Evolutionary conservation across 108 stramenopile genomes (phyloP), one percentile per base, ranked within the genome.

Genomic region (Nitzschia palea): DNA sequence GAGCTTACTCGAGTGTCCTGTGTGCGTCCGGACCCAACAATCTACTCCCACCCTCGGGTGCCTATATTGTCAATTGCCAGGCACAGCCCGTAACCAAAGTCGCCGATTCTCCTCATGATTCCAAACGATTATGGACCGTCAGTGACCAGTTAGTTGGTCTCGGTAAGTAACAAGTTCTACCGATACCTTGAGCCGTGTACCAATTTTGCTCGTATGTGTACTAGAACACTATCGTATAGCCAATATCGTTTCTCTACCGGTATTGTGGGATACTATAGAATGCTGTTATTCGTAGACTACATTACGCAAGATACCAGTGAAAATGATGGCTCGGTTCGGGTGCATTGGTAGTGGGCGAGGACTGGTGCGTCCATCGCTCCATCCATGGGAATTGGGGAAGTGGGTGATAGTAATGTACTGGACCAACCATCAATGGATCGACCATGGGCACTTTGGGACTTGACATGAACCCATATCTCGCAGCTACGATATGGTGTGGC

Each of bases 1-100:
- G 95, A 31, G 95, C 95, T 9, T 96, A 88, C 62, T 85, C 83
- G 18, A 87, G 72, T n/a, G 84, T 93, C 9, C 68, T 60, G 63
- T 82, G 80, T 55, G 86, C 85, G 9, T 58, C 68, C 20, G 58
- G 69, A 33, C 56, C 67, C 14, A 15, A 48, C 5, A 40, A 56
- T 9, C 23, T 62, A 45, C 36, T 61, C 15, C 63, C 68, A 4
- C 56, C 56, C 0, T 65, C 51, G 17, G 77, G 70, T 35, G 47
- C 50, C 18, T 79, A 69, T 36, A 57, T 80, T 22, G 68, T 67
- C 44, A 79, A 84, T 65, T 67, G 73, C 27, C 36, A 61, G 29
- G 44, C 30, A 17, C 58, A 65, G 6, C 15, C 22, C 43, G 20
- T 55, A 0, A 56, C 45, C 0, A 47, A 42, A 8, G 47, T 2